phyloP scores from a whole-genome alignment of 768 basidiomycete species.

The Pisolithus marmoratus region DNA sequence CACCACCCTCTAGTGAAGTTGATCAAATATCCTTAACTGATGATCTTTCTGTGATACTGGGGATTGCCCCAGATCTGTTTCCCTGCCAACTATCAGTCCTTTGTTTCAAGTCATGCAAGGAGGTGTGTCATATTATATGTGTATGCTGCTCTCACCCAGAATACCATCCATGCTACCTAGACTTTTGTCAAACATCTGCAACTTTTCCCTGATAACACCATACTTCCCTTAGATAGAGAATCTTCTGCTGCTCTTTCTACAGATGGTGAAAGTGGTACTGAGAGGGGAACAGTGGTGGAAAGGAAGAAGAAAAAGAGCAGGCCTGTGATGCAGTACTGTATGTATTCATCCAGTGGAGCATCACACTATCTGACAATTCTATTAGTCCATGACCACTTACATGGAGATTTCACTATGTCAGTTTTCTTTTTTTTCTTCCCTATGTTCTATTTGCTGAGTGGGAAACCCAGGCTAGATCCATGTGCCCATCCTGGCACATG shows the following conservation, averaged over 20 bases:
- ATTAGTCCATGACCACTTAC: conserved; percentile 7
- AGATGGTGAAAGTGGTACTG: not conserved
- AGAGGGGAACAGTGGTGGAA: not conserved
- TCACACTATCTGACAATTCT: not conserved
- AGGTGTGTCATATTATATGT: conserved; percentile 25
- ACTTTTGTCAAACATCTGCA: conserved; percentile 17
- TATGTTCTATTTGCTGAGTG: not conserved
- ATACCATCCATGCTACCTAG: not conserved
- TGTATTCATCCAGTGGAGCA: not conserved
- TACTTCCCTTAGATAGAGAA: conserved; percentile 9
- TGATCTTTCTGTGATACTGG: conserved; percentile 32
- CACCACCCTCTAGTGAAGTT: conserved; percentile 10
- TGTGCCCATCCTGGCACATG: conserved; percentile 49
- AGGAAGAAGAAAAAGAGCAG: conserved; percentile 3
- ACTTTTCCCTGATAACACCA: conserved; percentile 14
- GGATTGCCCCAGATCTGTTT: conserved; percentile 37
- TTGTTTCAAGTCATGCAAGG: conserved; percentile 41
- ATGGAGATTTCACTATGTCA: conserved; percentile 5
- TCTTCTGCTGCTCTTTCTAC: not conserved
- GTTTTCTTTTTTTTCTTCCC: not conserved
- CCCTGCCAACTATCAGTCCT: conserved; percentile 49
- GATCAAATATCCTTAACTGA: conserved; percentile 7
- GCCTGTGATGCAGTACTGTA: conserved; percentile 13
- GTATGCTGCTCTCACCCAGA: not conserved
- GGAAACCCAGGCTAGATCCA: conserved; percentile 24